phyloP scores from a whole-genome alignment of 2,329 filamentous ascomycete genomes.

The Metarhizium album region DNA sequence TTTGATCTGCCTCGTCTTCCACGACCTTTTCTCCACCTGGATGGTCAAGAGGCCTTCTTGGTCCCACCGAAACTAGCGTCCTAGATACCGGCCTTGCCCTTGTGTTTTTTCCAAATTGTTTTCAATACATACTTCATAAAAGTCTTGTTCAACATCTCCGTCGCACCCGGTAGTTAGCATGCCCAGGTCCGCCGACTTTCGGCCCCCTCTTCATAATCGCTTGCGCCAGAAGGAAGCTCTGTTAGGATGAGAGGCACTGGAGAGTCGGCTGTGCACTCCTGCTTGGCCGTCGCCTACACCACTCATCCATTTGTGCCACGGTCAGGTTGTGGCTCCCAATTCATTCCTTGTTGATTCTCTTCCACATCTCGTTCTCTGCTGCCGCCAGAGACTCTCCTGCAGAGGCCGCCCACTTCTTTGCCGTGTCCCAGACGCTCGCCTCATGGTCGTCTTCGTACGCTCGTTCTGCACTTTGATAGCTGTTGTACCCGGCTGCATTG shows the following conservation, averaged over 20 bases:
- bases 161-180: neutral
- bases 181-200: neutral
- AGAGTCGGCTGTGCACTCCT: neutral
- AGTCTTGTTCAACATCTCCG: neutral
- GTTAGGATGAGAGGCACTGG: neutral
- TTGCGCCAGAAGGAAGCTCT: neutral
- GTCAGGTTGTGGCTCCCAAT: neutral
- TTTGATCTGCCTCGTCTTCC: constrained; percentile 2
- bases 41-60: neutral
- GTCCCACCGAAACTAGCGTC: neutral
- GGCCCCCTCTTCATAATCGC: neutral
- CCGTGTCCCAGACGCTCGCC: constrained; percentile 42
- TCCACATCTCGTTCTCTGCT: constrained; percentile 52
- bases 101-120: neutral
- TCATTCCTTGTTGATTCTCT: constrained; percentile 44
- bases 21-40: neutral
- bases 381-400: constrained; percentile 47
- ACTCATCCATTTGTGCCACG: neutral
- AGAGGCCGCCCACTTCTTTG: constrained; percentile 45
- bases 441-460: constrained; percentile 20
- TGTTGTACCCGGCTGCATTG: constrained; percentile 39
- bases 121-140: neutral
- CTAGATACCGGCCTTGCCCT: constrained; percentile 1
- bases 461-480: constrained; percentile 32
- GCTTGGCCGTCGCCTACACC: no score